Evolutionary conservation across 352 stramenopile species (phyloP).

Genomic region (Globisporangium spiculum): DNA sequence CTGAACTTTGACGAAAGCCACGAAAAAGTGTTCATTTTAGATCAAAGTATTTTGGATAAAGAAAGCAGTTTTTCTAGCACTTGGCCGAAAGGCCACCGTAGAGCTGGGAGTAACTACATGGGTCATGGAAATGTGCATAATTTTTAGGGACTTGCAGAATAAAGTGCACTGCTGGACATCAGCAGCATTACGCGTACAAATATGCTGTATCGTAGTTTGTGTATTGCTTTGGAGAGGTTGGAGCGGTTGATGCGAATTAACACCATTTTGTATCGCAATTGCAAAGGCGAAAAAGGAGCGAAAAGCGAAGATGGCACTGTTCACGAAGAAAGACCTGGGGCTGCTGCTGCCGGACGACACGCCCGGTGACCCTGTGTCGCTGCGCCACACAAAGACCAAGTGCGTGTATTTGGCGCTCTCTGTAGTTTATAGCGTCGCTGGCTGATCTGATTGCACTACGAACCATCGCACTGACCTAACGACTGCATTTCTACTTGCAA

Average conservation of each 20-base stretch:
- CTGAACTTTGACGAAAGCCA: constrained; percentile 3
- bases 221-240: background rate
- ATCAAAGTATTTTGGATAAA: too few relatives aligned
- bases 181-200: background rate
- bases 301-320: constrained; percentile 58
- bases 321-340: constrained; percentile 87
- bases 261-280: background rate
- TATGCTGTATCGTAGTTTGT: background rate
- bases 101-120: background rate
- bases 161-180: background rate
- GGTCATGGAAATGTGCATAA: too few relatives aligned
- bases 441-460: background rate
- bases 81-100: too few relatives aligned
- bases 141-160: background rate
- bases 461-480: background rate
- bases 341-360: constrained; percentile 79
- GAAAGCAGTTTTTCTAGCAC: too few relatives aligned
- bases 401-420: constrained; percentile 13
- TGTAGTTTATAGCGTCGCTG: background rate
- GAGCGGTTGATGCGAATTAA: background rate
- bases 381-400: constrained; percentile 74
- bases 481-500: constrained; percentile 1
- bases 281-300: background rate
- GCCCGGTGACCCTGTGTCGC: constrained; percentile 70
- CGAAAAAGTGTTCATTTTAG: too few relatives aligned